Conservation (phyloP, 2,329 filamentous ascomycete genomes). For the Stylonectria norvegica region DNA sequence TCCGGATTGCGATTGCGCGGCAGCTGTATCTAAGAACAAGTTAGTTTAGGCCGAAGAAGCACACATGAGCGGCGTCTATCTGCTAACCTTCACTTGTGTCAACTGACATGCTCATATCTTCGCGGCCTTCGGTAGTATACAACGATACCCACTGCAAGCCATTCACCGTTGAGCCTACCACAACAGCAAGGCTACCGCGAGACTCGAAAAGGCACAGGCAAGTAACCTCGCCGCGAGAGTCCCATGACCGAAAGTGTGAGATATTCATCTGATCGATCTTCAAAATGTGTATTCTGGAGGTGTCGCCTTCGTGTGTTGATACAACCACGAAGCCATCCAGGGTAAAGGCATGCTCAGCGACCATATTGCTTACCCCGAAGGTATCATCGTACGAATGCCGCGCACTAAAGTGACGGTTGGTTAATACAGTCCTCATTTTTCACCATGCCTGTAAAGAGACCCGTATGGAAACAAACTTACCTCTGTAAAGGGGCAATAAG, state of each 20-base stretch:
- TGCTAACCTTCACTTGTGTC: constrained; percentile 11
- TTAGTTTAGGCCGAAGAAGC: constrained; percentile 5
- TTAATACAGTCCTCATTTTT: neutral
- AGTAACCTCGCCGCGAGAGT: constrained; percentile 46
- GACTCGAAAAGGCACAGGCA: constrained; percentile 39
- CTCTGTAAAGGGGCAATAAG: constrained; percentile 35
- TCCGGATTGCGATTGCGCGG: constrained; percentile 2
- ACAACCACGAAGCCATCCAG: constrained; percentile 39
- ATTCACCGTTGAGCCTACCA: constrained; percentile 34
- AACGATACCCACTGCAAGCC: constrained; percentile 33
- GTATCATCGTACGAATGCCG: constrained; percentile 33
- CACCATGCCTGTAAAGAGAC: neutral
- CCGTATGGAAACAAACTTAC: constrained; percentile 30
- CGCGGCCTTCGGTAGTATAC: constrained; percentile 26
- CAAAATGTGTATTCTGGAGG: constrained; percentile 40
- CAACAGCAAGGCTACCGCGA: constrained; percentile 26
- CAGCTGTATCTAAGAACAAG: constrained; percentile 1
- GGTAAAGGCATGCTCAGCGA: constrained; percentile 43
- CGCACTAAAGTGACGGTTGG: constrained; percentile 24
- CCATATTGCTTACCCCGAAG: constrained; percentile 24
- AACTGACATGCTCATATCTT: constrained; percentile 15
- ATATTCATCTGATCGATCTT: constrained; percentile 34
- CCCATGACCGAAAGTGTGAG: constrained; percentile 28
- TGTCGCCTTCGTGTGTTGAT: constrained; percentile 36
- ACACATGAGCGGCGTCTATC: neutral